These are phyloP conservation scores for Triticum urartu DNA, from an alignment of 176 grass and related monocot genomes.

Conservation along the genomic window DNA sequence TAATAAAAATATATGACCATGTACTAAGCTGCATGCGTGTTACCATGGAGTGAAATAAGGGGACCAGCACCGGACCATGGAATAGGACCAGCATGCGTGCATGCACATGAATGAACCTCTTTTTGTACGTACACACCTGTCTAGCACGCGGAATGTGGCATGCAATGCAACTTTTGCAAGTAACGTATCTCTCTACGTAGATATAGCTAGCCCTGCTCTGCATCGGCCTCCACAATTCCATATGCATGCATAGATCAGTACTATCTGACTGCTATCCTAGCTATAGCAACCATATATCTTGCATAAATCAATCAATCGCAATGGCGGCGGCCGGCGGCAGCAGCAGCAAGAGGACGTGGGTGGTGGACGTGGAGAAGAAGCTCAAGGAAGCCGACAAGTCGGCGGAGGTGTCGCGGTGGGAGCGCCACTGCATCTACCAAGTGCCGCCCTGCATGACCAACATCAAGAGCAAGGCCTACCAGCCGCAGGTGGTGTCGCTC, in stretches of 20 bases:
- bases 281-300: not conserved
- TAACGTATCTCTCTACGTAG: no score
- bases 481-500: slow-evolving; percentile 63
- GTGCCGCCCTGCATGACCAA: slow-evolving; percentile 60
- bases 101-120: no score
- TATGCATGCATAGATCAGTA: not conserved
- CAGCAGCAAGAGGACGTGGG: slow-evolving; percentile 30
- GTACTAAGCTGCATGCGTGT: no score
- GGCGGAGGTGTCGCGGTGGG: slow-evolving; percentile 51
- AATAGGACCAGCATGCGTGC: no score
- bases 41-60: no score
- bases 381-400: slow-evolving; percentile 24
- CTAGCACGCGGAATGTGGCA: no score
- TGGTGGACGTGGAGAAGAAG: slow-evolving; percentile 44
- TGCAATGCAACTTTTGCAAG: no score
- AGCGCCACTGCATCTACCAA: slow-evolving; percentile 60
- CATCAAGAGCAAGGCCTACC: slow-evolving; percentile 56
- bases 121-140: no score
- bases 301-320: not conserved
- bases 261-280: not conserved
- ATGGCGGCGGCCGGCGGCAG: no score
- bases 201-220: not conserved
- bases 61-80: no score
- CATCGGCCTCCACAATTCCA: not conserved
- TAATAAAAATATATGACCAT: no score